Conservation (phyloP, 352 stramenopile genomes). For the Labyrinthula sp. region DNA sequence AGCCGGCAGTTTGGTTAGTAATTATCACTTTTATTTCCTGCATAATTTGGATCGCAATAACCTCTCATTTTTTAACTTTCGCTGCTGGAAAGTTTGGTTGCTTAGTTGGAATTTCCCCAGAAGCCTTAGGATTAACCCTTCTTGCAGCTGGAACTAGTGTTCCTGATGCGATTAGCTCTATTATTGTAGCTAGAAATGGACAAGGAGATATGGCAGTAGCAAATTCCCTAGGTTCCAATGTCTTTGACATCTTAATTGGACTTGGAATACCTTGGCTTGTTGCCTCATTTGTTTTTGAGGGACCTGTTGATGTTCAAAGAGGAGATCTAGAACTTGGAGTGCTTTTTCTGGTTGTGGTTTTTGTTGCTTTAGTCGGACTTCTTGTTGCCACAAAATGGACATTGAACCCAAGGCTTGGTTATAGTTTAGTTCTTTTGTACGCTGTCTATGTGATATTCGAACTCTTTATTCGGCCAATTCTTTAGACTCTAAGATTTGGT, state of each 20-base stretch:
- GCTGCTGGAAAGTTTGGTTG: conserved; percentile 37
- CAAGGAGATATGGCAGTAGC: conserved; percentile 51
- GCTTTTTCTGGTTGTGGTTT: conserved; percentile 33
- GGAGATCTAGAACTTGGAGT: conserved; percentile 33
- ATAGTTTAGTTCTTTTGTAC: conserved; percentile 36
- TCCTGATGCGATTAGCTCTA: conserved; percentile 46
- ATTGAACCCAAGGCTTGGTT: conserved; percentile 28
- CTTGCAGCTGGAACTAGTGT: conserved; percentile 49
- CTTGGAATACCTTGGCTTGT: conserved; percentile 45
- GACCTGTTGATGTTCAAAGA: conserved; percentile 9
- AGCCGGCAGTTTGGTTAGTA: conserved; percentile 30
- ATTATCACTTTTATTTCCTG: conserved; percentile 38
- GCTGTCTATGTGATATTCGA: conserved; percentile 30
- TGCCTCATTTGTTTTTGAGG: conserved; percentile 31
- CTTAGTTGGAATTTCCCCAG: conserved; percentile 40
- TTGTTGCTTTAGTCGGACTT: conserved; percentile 22
- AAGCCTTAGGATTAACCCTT: conserved; percentile 49
- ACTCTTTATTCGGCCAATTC: no score
- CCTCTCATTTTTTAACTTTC: conserved; percentile 38
- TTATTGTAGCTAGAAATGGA: conserved; percentile 48
- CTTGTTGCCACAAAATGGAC: conserved; percentile 31
- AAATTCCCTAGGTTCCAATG: conserved; percentile 47
- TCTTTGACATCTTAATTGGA: conserved; percentile 51
- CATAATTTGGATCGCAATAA: conserved; percentile 37
- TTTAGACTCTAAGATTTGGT: no score